Conservation (phyloP, 2,329 filamentous ascomycete species). For the Trichophyton equinum region DNA sequence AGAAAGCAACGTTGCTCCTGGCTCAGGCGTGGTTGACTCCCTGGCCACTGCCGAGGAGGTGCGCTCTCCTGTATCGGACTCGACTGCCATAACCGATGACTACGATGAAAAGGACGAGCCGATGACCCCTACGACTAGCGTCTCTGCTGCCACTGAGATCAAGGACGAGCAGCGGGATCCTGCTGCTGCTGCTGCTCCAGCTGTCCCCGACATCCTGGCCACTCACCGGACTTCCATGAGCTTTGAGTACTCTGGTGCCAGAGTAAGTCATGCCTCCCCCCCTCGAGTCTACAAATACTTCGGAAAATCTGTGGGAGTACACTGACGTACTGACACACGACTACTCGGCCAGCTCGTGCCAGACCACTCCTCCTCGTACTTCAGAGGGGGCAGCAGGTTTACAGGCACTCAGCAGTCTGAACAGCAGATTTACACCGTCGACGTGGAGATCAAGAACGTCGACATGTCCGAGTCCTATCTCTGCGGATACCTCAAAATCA, state of each 20-base stretch:
- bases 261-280: conserved; percentile 32
- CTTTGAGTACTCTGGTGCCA: conserved; percentile 43
- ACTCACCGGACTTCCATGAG: conserved; percentile 22
- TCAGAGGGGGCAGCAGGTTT: conserved; percentile 80
- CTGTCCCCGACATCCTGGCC: not conserved
- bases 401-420: conserved; percentile 87
- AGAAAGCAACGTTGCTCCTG: not conserved
- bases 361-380: conserved; percentile 69
- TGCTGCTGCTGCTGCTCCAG: not conserved
- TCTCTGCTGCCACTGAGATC: conserved; percentile 15
- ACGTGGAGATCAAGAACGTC: conserved; percentile 94
- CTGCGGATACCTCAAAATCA: conserved; percentile 88
- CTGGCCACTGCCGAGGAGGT: not conserved
- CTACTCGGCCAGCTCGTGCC: conserved; percentile 49
- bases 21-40: not conserved
- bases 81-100: not conserved
- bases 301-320: not conserved
- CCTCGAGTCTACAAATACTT: not conserved
- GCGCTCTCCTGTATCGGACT: not conserved
- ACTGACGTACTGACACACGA: not conserved
- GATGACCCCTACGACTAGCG: not conserved
- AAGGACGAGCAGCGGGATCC: conserved; percentile 20
- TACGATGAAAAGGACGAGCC: not conserved
- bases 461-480: conserved; percentile 89
- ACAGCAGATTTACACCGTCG: conserved; percentile 82